Evolutionary conservation across 1,284 basidiomycete species (phyloP).

Genomic region (Sporisorium iseilematis-ciliati): DNA sequence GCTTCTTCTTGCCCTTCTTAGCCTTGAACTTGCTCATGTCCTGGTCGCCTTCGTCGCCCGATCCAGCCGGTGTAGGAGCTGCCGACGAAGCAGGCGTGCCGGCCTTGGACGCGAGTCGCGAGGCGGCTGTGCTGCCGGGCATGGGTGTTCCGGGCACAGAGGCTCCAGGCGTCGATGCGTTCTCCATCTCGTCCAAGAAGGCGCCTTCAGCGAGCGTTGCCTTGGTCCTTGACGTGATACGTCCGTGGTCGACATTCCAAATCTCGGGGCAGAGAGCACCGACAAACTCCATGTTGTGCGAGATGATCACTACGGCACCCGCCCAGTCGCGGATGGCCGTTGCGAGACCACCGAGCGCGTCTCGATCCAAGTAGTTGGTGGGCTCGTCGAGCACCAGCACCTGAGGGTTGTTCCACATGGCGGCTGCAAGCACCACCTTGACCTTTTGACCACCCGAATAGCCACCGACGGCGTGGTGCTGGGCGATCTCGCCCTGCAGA

Average conservation of each 20-base stretch:
- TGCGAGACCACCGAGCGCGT: constrained; percentile 87
- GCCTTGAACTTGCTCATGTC: constrained; percentile 69
- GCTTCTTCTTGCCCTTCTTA: constrained; percentile 70
- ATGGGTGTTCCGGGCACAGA: constrained; percentile 75
- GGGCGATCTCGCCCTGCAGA: constrained; percentile 77
- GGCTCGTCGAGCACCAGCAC: constrained; percentile 75
- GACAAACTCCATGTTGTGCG: constrained; percentile 78
- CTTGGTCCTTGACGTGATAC: constrained; percentile 89
- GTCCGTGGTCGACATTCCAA: constrained; percentile 78
- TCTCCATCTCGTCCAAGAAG: constrained; percentile 72
- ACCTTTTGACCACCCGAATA: constrained; percentile 83
- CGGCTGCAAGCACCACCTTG: constrained; percentile 76
- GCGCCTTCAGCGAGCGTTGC: constrained; percentile 83
- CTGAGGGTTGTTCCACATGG: constrained; percentile 69
- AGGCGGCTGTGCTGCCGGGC: constrained; percentile 71
- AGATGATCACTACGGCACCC: constrained; percentile 96
- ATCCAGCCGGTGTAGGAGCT: constrained; percentile 71
- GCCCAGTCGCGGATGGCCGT: constrained; percentile 97
- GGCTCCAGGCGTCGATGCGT: constrained; percentile 77
- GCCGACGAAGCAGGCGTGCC: constrained; percentile 70
- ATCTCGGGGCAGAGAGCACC: constrained; percentile 73
- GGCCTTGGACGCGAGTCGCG: constrained; percentile 67
- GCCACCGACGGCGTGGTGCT: constrained; percentile 67
- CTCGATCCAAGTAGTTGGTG: constrained; percentile 83
- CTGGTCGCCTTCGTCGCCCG: constrained; percentile 71